Evolutionary conservation across 2,329 filamentous ascomycete species (phyloP), one percentile per base, ranked within the genome.

Genomic region (Beauveria brongniartii): DNA sequence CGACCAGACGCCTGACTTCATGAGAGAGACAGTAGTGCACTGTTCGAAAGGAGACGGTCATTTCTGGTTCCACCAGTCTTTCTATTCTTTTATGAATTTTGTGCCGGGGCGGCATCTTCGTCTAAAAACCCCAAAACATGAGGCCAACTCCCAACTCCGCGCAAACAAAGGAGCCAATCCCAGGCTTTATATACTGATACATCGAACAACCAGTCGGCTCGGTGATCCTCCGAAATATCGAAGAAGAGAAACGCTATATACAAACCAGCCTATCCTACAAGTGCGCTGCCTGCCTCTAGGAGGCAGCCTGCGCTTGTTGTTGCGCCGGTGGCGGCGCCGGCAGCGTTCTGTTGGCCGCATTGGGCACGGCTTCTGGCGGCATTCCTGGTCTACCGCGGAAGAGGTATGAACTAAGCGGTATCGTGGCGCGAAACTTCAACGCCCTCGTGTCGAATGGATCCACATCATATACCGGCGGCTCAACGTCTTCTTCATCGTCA

Each of bases 401-500:
- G 65, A 75, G 73, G 28, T 75, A 74, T 55, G 75, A 72, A 50
- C 77, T 78, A 43, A 82, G 70, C 1, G 81, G 82, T 22, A 85
- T 81, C 7, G 78, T 82, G n/a, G 83, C 80, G 44, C 85, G 77
- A 66, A 86, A 88, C 67, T 80, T 83, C 67, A 88, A 73, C 24
- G 83, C 81, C 24, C 77, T 76, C 18, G 80, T 82, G 67, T 84
- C 83, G 66, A 81, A 87, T 43, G 88, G 89, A 70, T 96, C 91
- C 62, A 92, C 81, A 60, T 87, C 82, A 77, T 92, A 92, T 63
- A 86, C 79, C 26, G 87, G 81, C 60, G 87, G 84, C 61, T 92
- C 89, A 18, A 37, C 34, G 57, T 92, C 89, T 52, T 95, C 91
- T 65, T 93, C 91, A 63, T 92, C 90, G 67, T 96, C 90, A 28